Base-by-base conservation (phyloP, 1,284 basidiomycete genomes). In the Trichosporon ovoides region DNA sequence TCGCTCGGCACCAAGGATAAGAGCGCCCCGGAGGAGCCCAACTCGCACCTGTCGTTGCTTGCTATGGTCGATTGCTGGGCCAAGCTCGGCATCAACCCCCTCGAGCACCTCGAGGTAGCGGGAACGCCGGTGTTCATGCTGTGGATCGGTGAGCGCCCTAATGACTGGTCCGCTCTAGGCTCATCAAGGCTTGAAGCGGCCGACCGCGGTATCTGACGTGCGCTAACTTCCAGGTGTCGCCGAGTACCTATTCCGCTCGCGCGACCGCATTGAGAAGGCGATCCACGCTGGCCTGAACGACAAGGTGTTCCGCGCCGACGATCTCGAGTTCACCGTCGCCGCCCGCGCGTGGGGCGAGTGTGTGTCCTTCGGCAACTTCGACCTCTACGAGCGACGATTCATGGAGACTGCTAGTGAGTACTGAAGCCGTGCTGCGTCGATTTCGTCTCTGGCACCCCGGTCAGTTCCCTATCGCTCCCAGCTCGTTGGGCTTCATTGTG, bases 41-140 rank as follows among this genome's bases (percentile, higher is more conserved):
- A 98, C 76, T 96, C 91, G 12, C 96, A 98, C 76, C 84, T 98
- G 55, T 88, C 91, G 10, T 81, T 98, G n/a, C 83, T 98, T 46
- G 93, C 94, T 16, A 98, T 98, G 89, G 96, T 98, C 34, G 96
- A 98, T 77, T 96, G 91, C 72, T 98, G 95, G 96, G 87, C 91
- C 11, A 83, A 84, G 50, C 84, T 98, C 55, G 81, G 81, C 5
- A 93, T 98, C 72, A 84, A 90, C 58, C 96, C 95, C 0, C 97
- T 91, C 73, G 85, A 85, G 38, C 93, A 98, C 78, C 85, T 98
- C 60, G 84, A 89, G 24, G 84, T 98, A 40, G 95, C 95, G 0
- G 95, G 94, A 7, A 98, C 95, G 3, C 95, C 96, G 0, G 84
- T 98, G 53, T 98, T 98, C 79, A 85, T 93, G 53, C 83, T 98